Conservation (phyloP, 305 asterid species). For the Solanum chacoense region DNA sequence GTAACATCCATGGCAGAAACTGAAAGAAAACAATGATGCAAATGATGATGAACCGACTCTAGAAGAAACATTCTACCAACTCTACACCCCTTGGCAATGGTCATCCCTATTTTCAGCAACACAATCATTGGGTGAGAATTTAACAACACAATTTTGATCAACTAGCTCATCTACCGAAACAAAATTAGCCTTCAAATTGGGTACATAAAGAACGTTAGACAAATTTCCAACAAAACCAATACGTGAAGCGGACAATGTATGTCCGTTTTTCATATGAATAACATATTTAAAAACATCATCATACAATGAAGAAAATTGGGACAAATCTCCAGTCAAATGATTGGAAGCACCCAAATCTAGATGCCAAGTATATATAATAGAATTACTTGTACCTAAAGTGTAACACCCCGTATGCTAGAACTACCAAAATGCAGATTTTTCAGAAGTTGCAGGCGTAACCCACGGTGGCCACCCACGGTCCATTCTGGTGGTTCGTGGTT, state of each 20-base stretch:
- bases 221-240: background rate
- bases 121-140: background rate
- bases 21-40: background rate
- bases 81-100: background rate
- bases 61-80: background rate
- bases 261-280: background rate
- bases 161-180: background rate
- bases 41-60: background rate
- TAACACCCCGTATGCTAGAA: background rate
- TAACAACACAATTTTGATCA: background rate
- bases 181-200: background rate
- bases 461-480: background rate
- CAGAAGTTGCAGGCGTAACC: background rate
- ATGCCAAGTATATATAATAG: background rate
- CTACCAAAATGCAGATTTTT: background rate
- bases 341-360: background rate
- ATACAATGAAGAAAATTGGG: background rate
- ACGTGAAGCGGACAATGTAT: background rate
- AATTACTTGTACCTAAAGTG: background rate
- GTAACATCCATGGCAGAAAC: background rate
- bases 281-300: background rate
- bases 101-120: background rate
- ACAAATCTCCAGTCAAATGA: background rate
- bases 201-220: background rate
- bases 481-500: background rate